Percentiles rank a stretch among this genome's conserved stretches.
Conservation (phyloP, 2,329 filamentous ascomycete genomes). For the Epichloe aotearoae region DNA sequence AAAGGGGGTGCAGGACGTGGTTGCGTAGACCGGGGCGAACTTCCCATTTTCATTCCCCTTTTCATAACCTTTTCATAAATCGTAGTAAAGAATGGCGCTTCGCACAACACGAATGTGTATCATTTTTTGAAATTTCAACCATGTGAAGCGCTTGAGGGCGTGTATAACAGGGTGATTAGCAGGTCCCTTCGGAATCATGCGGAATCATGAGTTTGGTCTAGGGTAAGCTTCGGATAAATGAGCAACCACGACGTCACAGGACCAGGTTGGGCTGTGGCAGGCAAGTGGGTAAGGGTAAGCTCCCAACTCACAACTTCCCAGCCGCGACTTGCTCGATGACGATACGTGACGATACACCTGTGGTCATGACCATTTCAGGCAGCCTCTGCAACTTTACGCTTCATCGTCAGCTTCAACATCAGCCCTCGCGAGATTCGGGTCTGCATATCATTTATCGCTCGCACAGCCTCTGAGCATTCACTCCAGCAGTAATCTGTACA, state of each 20-base stretch:
- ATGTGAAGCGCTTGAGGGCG: no score
- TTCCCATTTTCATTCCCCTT: no score
- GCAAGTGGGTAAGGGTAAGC: neutral
- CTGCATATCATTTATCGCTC: neutral
- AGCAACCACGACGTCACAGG: slow-evolving; percentile 3
- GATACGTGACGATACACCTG: neutral
- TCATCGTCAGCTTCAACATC: neutral
- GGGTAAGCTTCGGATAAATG: neutral
- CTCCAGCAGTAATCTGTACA: neutral
- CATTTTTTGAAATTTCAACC: no score
- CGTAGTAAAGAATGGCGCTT: no score
- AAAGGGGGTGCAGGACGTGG: no score
- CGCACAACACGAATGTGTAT: no score
- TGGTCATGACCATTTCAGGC: neutral
- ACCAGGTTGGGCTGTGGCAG: neutral
- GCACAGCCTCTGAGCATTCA: neutral
- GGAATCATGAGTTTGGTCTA: neutral
- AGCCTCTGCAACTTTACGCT: neutral
- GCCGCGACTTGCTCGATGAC: neutral
- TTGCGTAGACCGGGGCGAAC: no score
- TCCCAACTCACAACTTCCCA: neutral
- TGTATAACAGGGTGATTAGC: no score
- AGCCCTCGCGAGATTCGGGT: neutral
- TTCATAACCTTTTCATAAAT: no score
- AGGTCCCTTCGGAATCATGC: neutral